Evolutionary conservation across 805 yeast species (phyloP), one percentile per base, ranked within the genome.

Genomic region (Candida awuae): DNA sequence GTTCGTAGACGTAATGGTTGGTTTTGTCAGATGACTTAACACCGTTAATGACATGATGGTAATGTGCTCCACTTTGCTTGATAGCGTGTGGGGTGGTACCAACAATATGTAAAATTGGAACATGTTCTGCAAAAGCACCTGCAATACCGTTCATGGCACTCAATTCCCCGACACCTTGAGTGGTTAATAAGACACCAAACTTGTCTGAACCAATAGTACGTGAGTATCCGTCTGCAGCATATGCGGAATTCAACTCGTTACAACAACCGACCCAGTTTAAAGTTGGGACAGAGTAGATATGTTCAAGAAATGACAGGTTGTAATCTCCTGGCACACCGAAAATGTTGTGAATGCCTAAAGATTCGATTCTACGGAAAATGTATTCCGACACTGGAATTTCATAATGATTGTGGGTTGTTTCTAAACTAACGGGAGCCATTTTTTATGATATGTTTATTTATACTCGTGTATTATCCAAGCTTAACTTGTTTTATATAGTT

Each of bases 161-260:
- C 45, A 85, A 68, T 57, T 86, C 95, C 41, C 96, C 96, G 14
- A 86, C 96, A 36, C 95, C 96, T 59, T 69, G 84, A 4, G 96
- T 86, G 37, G 88, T 77, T 27, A 73, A 55, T 38, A 71, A 58
- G 16, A 77, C 86, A 38, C 86, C 84, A 6, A 83, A 71, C n/a
- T 74, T 70, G 21, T 42, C 30, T 16, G 22, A 14, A 12, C 42
- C 41, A 21, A 78, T 68, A 31, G 66, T 65, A 44, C 90, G 71
- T 15, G 92, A 76, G 53, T 84, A 88, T 5, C 96, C 97, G 58
- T 88, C 96, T 7, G 90, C 88, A 6, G 92, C 78, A 56, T 88
- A 87, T 8, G 94, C 92, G 4, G 92, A 80, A 54, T 87, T 88
- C 47, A 87, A 68, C 63, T 87, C 97, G 54, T 87, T 87, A 64